phyloP scores from a whole-genome alignment of 2,329 filamentous ascomycete species.

The Annulohypoxylon truncatum region DNA sequence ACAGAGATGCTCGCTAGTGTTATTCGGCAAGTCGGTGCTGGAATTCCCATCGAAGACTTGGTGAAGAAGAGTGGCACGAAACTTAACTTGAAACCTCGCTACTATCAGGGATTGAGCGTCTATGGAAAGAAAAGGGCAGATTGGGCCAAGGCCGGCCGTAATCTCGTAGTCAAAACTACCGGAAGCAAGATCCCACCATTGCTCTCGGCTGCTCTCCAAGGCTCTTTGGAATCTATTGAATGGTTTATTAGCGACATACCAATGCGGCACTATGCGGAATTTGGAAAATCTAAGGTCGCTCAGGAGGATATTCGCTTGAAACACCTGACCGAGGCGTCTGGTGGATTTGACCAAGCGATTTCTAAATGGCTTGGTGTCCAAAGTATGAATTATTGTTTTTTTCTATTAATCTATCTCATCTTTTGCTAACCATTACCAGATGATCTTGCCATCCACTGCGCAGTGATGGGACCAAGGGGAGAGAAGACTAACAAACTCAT shows the following conservation, averaged over 20 bases:
- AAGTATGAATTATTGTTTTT: constrained; percentile 54
- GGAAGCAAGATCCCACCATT: constrained; percentile 67
- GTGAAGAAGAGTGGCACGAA: constrained; percentile 74
- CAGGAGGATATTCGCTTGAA: constrained; percentile 71
- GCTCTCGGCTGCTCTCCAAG: constrained; percentile 65
- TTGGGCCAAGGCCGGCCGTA: constrained; percentile 75
- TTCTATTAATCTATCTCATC: background rate
- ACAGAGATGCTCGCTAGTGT: constrained; percentile 70
- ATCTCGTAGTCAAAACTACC: constrained; percentile 53
- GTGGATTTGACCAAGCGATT: constrained; percentile 73
- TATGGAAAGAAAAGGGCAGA: constrained; percentile 65
- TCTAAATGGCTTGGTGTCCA: constrained; percentile 70
- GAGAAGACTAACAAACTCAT: constrained; percentile 65
- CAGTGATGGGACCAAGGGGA: constrained; percentile 60
- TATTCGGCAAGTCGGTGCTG: constrained; percentile 74
- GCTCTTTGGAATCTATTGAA: constrained; percentile 75
- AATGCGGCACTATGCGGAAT: constrained; percentile 74
- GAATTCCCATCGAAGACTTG: constrained; percentile 75
- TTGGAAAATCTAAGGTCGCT: constrained; percentile 68
- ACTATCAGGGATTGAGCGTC: constrained; percentile 82
- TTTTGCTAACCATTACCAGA: constrained; percentile 54
- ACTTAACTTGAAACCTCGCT: constrained; percentile 72
- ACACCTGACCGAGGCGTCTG: constrained; percentile 67
- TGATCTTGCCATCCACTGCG: constrained; percentile 74
- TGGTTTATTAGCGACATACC: constrained; percentile 83